A percentile compares a stretch with the other conserved stretches of the same genome.
Evolutionary conservation across 1,284 basidiomycete species (phyloP).

Genomic region (Rhodofomes roseus): DNA sequence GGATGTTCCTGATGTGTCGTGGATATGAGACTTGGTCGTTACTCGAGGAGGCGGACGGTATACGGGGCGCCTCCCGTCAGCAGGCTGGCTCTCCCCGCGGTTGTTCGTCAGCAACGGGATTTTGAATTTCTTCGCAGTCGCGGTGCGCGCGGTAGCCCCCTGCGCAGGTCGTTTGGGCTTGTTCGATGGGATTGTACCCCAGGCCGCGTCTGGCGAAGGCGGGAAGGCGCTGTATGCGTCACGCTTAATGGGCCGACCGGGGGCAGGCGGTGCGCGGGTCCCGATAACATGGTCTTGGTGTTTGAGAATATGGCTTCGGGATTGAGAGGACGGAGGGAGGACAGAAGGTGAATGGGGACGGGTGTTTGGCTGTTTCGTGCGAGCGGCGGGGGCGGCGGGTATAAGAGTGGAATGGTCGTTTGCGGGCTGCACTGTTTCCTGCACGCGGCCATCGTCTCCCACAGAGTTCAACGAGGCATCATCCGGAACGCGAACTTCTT

Average conservation of each 20-base stretch:
- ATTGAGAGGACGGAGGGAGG: background rate
- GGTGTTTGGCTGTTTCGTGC: too few relatives aligned
- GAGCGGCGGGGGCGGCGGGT: too few relatives aligned
- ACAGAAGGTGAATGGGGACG: too few relatives aligned
- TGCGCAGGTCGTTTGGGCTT: background rate
- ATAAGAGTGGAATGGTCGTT: too few relatives aligned
- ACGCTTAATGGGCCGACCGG: background rate
- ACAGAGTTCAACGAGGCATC: too few relatives aligned
- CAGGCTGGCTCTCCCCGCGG: too few relatives aligned
- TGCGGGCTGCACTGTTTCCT: too few relatives aligned
- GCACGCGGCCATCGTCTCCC: too few relatives aligned
- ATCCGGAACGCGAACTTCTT: too few relatives aligned
- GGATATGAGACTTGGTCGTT: background rate
- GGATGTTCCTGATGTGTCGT: background rate
- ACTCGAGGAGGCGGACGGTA: background rate
- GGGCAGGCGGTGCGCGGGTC: background rate
- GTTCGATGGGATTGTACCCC: background rate
- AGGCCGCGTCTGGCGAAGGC: background rate
- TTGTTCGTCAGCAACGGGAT: background rate
- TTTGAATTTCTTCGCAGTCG: background rate
- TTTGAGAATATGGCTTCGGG: background rate
- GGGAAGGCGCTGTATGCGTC: constrained; percentile 4
- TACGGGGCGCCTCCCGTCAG: background rate
- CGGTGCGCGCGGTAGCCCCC: background rate
- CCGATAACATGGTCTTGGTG: background rate